Evolutionary conservation across 2,329 filamentous ascomycete species (phyloP).

Genomic region (Diaporthe longicolla): DNA sequence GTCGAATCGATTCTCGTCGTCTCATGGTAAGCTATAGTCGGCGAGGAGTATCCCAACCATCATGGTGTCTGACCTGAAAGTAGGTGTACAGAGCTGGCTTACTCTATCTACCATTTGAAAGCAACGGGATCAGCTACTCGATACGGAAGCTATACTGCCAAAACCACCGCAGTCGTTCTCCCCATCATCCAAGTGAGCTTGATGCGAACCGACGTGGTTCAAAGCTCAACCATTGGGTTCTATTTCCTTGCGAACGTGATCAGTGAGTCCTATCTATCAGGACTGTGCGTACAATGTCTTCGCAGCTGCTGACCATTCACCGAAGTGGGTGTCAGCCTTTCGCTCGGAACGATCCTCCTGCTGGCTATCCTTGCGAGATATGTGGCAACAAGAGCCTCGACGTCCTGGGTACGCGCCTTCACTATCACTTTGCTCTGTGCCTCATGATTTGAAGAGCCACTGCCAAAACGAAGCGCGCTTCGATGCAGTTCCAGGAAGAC

Average conservation of each 20-base stretch:
- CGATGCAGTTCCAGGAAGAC: no score
- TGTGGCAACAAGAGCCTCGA: constrained; percentile 53
- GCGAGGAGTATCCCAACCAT: neutral
- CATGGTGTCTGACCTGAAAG: neutral
- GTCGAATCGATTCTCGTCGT: constrained; percentile 62
- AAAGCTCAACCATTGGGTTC: constrained; percentile 48
- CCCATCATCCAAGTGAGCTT: constrained; percentile 54
- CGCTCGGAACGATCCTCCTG: constrained; percentile 53
- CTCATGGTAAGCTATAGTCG: constrained; percentile 57
- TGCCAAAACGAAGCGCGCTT: neutral
- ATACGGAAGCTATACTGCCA: constrained; percentile 50
- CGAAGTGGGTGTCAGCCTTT: constrained; percentile 57
- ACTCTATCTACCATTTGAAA: constrained; percentile 52
- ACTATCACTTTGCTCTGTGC: neutral
- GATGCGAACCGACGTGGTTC: constrained; percentile 49
- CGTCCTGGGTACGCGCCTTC: constrained; percentile 44
- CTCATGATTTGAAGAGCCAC: neutral
- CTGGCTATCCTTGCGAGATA: constrained; percentile 58
- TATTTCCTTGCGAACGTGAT: constrained; percentile 55
- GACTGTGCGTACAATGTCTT: no score
- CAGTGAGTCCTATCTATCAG: constrained; percentile 50
- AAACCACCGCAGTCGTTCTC: constrained; percentile 53
- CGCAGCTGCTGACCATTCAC: neutral
- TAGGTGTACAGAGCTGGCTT: constrained; percentile 56
- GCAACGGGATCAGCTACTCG: constrained; percentile 43